Base-by-base conservation (phyloP, 352 stramenopile species). In the Phytophthora pistaciae region DNA sequence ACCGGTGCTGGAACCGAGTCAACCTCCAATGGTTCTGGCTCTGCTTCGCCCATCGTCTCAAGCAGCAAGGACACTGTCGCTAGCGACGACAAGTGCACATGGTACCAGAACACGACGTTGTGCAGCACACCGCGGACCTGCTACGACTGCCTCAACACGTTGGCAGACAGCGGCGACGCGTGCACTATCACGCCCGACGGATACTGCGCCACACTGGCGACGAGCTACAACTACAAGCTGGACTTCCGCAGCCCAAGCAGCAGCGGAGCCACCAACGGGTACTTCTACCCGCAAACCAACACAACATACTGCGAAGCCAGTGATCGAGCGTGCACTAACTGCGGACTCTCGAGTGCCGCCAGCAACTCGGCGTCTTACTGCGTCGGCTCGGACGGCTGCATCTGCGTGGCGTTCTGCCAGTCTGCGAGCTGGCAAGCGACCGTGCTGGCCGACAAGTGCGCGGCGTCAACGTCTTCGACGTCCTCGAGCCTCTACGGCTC, bases 211-310 rank as follows among this genome's bases (percentile, higher is more conserved):
- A 78, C 73, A 11, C 56, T 82, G 29, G 5, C 33, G 11, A 70
- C 36, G 25, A 68, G 29, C 7, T 82, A 83, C 66, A 60, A 69
- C 13, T 69, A 56, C 38, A 62, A 29, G 2, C 44, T 70, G 6
- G 74, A 83, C 55, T 82, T 77, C 54, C 68, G 78, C 2, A 59
- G 23, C 0, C 3, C 55, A 29, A 78, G 72, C 48, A 70, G 65
- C 13, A 69, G 36, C 27, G 56, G 44, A 1, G 64, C 31, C n/a
- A 33, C 33, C 1, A 73, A 75, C 16, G 63, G 56, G 56, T 70
- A 72, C 72, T 87, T 73, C 65, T 91, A 82, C 64, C 74, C 79
- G 18, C 82, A 78, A 0, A 75, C 63, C 29, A 88, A 91, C 72
- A 82, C 77, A 1, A 82, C 72, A 0, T 91, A 91, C 62, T 91